These are phyloP conservation scores for Plasmodium ovale DNA, from an alignment of 169 alveolate species.

Conservation along the genomic window DNA sequence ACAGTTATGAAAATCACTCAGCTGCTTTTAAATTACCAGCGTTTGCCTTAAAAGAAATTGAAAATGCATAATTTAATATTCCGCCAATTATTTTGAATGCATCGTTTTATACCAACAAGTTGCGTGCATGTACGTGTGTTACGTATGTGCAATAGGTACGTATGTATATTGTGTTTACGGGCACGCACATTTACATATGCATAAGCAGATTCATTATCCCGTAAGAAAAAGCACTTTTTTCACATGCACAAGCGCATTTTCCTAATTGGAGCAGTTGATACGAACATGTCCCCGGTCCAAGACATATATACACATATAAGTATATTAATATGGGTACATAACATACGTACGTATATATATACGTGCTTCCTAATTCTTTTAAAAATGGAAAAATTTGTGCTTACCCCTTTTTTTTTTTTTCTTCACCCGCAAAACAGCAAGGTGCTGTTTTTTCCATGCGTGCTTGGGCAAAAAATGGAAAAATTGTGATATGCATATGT, in stretches of 20 bases:
- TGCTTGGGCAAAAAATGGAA: background rate
- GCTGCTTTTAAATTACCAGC: slow-evolving; percentile 53
- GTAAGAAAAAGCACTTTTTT: no score
- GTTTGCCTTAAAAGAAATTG: slow-evolving; percentile 57
- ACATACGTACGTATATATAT: no score
- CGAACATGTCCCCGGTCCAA: background rate
- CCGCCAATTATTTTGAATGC: no score
- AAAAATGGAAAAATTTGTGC: background rate
- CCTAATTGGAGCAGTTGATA: no score
- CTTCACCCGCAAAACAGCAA: background rate
- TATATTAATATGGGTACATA: background rate
- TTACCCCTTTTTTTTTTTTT: background rate
- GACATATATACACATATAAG: background rate
- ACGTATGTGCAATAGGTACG: no score
- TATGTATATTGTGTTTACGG: no score
- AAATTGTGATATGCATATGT: background rate
- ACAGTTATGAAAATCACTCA: slow-evolving; percentile 56
- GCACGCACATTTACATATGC: no score
- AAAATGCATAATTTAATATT: slow-evolving; percentile 12
- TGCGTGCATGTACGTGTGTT: no score
- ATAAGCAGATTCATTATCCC: no score
- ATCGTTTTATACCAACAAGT: no score
- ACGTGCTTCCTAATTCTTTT: background rate
- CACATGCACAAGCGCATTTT: no score
- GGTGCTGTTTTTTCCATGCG: background rate